These are phyloP conservation scores for bread wheat (Triticum aestivum) DNA, from an alignment of 176 grass and related monocot species.

Conservation along the genomic window DNA sequence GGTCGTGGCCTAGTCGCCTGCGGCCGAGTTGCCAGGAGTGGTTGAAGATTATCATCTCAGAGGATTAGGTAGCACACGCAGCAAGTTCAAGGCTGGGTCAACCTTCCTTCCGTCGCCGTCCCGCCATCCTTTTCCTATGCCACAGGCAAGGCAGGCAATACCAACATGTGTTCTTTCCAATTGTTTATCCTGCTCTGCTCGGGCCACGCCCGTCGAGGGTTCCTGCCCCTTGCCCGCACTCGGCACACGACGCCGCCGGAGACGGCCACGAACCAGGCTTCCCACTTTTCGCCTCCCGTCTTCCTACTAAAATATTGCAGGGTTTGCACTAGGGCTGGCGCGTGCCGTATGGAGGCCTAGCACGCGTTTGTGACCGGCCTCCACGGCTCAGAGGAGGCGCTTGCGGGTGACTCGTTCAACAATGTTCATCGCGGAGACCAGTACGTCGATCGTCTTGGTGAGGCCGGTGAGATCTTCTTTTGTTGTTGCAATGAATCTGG, in stretches of 20 bases:
- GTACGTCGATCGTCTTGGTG: neutral
- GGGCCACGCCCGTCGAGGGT: neutral
- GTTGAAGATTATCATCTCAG: constrained; percentile 8
- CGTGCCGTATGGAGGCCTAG: constrained; percentile 21
- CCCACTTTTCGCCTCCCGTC: neutral
- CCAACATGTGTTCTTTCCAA: neutral
- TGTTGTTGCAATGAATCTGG: neutral
- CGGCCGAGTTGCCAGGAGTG: constrained; percentile 7
- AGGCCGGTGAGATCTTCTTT: neutral
- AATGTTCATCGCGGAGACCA: neutral
- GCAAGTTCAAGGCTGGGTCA: neutral
- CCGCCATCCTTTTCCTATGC: constrained; percentile 27
- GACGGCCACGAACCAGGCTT: neutral
- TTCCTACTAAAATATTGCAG: neutral
- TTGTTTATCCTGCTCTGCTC: neutral
- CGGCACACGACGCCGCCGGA: neutral
- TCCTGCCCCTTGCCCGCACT: constrained; percentile 9
- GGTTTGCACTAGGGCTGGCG: neutral
- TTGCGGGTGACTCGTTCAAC: neutral
- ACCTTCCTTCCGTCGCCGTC: constrained; percentile 27
- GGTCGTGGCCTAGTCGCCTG: constrained; percentile 18
- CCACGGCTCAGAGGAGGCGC: no score
- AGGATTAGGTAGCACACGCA: constrained; percentile 36
- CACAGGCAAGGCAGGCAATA: constrained; percentile 26
- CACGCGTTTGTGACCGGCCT: constrained; percentile 14